Evolutionary conservation across 2,329 filamentous ascomycete genomes (phyloP).

Genomic region (Trichoderma lentiforme): DNA sequence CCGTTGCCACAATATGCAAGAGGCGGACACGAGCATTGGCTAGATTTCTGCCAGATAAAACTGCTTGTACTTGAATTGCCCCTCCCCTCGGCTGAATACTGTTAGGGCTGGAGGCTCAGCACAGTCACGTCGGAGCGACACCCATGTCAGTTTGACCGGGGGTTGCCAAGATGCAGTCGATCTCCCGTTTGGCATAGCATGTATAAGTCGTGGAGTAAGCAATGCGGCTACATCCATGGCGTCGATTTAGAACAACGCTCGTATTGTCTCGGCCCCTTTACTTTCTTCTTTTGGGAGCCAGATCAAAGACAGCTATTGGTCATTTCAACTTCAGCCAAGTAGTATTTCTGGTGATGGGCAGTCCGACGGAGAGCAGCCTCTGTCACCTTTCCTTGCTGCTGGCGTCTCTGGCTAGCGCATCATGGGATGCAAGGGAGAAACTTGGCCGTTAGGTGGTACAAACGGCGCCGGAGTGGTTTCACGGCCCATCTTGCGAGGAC

Average conservation of each 20-base stretch:
- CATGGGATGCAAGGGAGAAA: not conserved
- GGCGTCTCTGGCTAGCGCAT: not conserved
- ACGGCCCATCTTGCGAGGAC: not conserved
- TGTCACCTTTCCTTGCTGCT: not conserved
- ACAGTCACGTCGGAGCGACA: not conserved
- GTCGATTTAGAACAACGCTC: not conserved
- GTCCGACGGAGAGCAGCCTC: not conserved
- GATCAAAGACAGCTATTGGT: not conserved
- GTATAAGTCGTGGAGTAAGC: not conserved
- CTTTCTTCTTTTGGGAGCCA: not conserved
- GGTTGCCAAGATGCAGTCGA: not conserved
- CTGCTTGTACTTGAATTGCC: not conserved
- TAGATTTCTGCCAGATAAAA: not conserved
- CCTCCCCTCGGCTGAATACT: not conserved
- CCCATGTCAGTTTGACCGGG: not conserved
- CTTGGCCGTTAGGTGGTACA: not conserved
- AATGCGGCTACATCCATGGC: not conserved
- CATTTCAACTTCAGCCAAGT: not conserved
- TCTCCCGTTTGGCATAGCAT: not conserved
- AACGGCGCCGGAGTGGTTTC: not conserved
- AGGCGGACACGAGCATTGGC: not conserved
- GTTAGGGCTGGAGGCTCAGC: not conserved
- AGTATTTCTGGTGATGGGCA: not conserved
- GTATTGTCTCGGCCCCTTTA: not conserved
- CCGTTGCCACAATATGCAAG: not conserved